Evolutionary conservation across 2,329 filamentous ascomycete species (phyloP).

Genomic region (Teratosphaeriaceae sp.): DNA sequence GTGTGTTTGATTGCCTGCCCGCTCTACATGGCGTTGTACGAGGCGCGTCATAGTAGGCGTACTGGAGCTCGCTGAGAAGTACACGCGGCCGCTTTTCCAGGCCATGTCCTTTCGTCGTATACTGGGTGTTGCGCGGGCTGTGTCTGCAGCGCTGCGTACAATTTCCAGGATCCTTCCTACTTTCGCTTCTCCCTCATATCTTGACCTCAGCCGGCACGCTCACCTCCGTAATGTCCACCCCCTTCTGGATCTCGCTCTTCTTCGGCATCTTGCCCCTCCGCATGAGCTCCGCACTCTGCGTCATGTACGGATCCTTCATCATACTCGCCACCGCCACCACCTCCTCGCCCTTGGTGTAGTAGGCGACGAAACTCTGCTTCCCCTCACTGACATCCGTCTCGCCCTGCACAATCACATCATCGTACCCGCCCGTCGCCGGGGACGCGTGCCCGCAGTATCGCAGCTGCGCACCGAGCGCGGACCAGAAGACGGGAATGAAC

Average conservation of each 20-base stretch:
- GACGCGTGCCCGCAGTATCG: constrained; percentile 87
- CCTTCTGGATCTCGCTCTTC: constrained; percentile 68
- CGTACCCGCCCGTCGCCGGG: constrained; percentile 68
- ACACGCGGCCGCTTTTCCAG: too few relatives aligned
- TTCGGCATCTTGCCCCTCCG: constrained; percentile 70
- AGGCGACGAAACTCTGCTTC: constrained; percentile 77
- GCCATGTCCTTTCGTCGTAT: neutral
- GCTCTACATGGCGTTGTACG: too few relatives aligned
- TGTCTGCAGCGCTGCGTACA: too few relatives aligned
- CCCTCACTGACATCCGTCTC: constrained; percentile 53
- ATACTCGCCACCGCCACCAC: constrained; percentile 89
- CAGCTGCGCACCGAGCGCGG: constrained; percentile 78
- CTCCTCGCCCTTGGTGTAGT: constrained; percentile 78
- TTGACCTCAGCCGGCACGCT: constrained; percentile 39
- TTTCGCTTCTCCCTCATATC: constrained; percentile 25
- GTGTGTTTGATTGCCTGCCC: too few relatives aligned
- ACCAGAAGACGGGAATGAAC: constrained; percentile 97
- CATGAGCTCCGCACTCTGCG: constrained; percentile 80
- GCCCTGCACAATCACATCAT: constrained; percentile 76
- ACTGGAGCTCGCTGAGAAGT: too few relatives aligned
- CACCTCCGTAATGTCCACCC: constrained; percentile 44
- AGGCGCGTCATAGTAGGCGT: too few relatives aligned
- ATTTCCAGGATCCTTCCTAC: neutral
- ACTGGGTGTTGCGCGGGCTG: too few relatives aligned
- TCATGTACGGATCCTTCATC: constrained; percentile 82